Percentiles rank a stretch among this genome's conserved stretches.
These are phyloP conservation scores for Aspergillus nidulans DNA, from an alignment of 495 filamentous ascomycete genomes.

Conservation along the genomic window DNA sequence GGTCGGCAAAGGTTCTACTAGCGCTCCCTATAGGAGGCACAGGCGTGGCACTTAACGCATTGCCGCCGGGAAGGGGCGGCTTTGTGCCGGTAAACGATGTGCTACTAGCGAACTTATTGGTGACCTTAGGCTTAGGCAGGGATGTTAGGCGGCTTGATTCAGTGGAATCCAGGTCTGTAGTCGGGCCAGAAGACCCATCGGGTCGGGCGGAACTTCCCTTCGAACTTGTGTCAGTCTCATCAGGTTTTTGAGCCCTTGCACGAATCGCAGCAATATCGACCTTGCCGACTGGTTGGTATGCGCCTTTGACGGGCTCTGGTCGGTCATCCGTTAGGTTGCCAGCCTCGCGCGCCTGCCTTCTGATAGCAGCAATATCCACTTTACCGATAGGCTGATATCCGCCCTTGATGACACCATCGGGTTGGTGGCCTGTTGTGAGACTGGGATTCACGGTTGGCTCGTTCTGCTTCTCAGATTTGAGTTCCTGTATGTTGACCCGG, in stretches of 20 bases:
- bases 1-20: slow-evolving; percentile 87
- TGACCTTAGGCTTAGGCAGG: slow-evolving; percentile 89
- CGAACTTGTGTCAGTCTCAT: slow-evolving; percentile 39
- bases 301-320: slow-evolving; percentile 78
- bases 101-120: slow-evolving; percentile 75
- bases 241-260: slow-evolving; percentile 66
- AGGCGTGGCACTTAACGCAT: slow-evolving; percentile 49
- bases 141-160: slow-evolving; percentile 77
- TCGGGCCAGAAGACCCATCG: slow-evolving; percentile 30
- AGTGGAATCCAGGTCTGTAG: slow-evolving; percentile 54
- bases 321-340: slow-evolving; percentile 63
- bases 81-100: slow-evolving; percentile 78
- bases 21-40: slow-evolving; percentile 66
- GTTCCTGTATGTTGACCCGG: slow-evolving; percentile 80
- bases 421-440: slow-evolving; percentile 23
- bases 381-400: slow-evolving; percentile 96
- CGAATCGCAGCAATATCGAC: slow-evolving; percentile 93
- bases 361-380: slow-evolving; percentile 87
- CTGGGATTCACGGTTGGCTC: slow-evolving; percentile 46
- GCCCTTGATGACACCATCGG: slow-evolving; percentile 69
- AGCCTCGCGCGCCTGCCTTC: slow-evolving; percentile 67
- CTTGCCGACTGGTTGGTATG: slow-evolving; percentile 90
- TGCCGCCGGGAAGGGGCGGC: slow-evolving; percentile 68
- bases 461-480: slow-evolving; percentile 64
- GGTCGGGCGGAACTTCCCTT: slow-evolving; percentile 29